These are phyloP conservation scores for Starmerella apis DNA, from an alignment of 805 yeast genomes.

Conservation along the genomic window DNA sequence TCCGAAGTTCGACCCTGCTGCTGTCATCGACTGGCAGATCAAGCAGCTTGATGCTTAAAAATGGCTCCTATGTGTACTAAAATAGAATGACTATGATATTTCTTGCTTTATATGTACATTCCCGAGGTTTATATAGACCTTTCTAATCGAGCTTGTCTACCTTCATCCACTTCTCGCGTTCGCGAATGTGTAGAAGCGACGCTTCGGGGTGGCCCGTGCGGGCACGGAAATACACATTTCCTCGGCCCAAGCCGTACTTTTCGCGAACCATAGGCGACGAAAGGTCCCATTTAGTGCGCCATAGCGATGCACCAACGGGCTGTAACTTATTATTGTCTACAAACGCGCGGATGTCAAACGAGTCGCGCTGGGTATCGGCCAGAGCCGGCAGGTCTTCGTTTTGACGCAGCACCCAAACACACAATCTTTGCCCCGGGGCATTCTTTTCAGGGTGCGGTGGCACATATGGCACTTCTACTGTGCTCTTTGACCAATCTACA, in stretches of 20 bases:
- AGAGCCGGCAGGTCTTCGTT: conserved; percentile 24
- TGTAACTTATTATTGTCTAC: conserved; percentile 44
- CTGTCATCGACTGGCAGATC: conserved; percentile 28
- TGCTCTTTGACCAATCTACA: conserved; percentile 35
- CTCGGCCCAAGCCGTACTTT: conserved; percentile 60
- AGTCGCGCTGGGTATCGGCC: conserved; percentile 32
- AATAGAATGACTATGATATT: background rate
- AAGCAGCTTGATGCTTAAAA: conserved; percentile 18
- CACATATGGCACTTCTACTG: conserved; percentile 46
- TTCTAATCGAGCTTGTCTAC: conserved; percentile 13
- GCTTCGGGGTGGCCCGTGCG: conserved; percentile 27
- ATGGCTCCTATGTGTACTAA: background rate
- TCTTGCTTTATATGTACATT: background rate
- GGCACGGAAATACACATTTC: conserved; percentile 46
- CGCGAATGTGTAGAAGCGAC: conserved; percentile 25
- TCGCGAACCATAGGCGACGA: conserved; percentile 58
- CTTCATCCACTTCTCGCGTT: conserved; percentile 25
- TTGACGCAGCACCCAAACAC: conserved; percentile 88
- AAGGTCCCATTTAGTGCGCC: conserved; percentile 74
- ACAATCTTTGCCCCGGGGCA: conserved; percentile 67
- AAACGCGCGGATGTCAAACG: conserved; percentile 66
- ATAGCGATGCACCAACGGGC: conserved; percentile 86
- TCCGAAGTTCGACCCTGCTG: conserved; percentile 76
- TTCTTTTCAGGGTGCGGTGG: conserved; percentile 91
- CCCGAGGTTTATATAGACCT: background rate